These are phyloP conservation scores for Capsicum baccatum DNA, from an alignment of 257 asterid genomes.

Conservation along the genomic window DNA sequence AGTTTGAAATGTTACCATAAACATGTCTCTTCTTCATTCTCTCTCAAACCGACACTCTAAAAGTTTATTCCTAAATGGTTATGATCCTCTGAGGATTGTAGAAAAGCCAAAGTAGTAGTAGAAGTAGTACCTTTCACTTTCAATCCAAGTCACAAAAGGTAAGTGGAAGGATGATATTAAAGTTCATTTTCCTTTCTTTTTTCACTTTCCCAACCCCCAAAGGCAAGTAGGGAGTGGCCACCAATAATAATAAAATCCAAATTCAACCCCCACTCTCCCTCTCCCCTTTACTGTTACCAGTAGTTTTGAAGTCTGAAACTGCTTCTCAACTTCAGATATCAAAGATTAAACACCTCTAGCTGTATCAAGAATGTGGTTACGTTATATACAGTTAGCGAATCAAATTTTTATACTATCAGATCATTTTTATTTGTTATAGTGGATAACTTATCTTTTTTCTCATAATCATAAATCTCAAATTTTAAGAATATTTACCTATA, in stretches of 20 bases:
- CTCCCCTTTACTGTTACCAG: background rate
- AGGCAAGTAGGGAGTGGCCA: background rate
- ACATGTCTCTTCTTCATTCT: background rate
- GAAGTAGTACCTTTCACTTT: constrained; percentile 26
- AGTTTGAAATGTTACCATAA: constrained; percentile 5
- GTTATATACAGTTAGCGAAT: background rate
- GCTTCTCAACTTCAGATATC: constrained; percentile 7
- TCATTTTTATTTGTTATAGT: background rate
- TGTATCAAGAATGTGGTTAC: background rate
- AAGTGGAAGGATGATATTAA: constrained; percentile 32
- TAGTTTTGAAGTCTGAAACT: background rate
- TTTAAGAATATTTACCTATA: no score
- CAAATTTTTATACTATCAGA: background rate
- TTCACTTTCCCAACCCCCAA: background rate
- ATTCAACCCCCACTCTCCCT: background rate
- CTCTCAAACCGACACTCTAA: background rate
- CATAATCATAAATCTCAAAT: background rate
- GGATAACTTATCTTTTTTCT: background rate
- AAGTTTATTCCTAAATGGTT: background rate
- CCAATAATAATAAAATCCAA: background rate
- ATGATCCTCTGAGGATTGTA: background rate
- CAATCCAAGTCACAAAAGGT: constrained; percentile 31
- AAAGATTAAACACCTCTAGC: background rate
- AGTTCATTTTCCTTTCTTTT: constrained; percentile 7
- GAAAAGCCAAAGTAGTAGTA: background rate